Conservation (phyloP, 208 protist species). For the Leishmania turanica region DNA sequence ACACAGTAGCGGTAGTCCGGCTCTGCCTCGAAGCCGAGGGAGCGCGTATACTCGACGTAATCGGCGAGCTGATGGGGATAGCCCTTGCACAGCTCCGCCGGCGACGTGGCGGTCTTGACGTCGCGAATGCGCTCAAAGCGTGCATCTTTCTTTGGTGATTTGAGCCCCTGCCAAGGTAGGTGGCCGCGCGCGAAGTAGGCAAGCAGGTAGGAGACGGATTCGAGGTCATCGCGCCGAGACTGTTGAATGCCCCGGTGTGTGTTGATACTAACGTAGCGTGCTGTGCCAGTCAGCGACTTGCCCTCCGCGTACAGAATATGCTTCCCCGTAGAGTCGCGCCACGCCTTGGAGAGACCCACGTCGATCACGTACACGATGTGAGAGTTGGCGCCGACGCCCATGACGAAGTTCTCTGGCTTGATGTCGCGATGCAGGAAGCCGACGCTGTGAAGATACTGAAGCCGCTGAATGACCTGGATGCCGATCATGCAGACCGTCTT, state of each 20-base stretch:
- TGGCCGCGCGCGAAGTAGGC: slow-evolving; percentile 98
- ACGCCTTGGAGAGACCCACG: slow-evolving; percentile 80
- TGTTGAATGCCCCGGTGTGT: slow-evolving; percentile 97
- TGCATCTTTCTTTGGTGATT: slow-evolving; percentile 37
- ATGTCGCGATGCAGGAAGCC: slow-evolving; percentile 89
- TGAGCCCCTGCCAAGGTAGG: slow-evolving; percentile 96
- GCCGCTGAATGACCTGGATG: slow-evolving; percentile 92
- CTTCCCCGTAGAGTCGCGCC: slow-evolving; percentile 55
- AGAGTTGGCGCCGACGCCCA: slow-evolving; percentile 60
- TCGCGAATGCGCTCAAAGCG: slow-evolving; percentile 57
- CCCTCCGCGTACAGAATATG: slow-evolving; percentile 82
- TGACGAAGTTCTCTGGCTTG: slow-evolving; percentile 93
- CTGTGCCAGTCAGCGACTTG: slow-evolving; percentile 78
- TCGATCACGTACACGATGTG: slow-evolving; percentile 88
- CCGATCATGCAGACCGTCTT: slow-evolving; percentile 97
- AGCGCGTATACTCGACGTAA: slow-evolving; percentile 57
- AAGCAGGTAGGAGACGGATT: slow-evolving; percentile 93
- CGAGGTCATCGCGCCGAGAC: slow-evolving; percentile 86
- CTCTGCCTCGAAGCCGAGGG: slow-evolving; percentile 62
- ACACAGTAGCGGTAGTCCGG: slow-evolving; percentile 81
- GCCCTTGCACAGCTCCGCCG: slow-evolving; percentile 50
- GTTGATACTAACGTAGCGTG: slow-evolving; percentile 95
- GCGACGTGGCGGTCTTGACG: slow-evolving; percentile 60
- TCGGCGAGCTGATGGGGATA: slow-evolving; percentile 64
- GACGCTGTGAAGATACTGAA: slow-evolving; percentile 95